A percentile compares a stretch with the other conserved stretches of the same genome.
phyloP scores from a whole-genome alignment of 2,329 filamentous ascomycete species.

The Cladosporium oxysporum region DNA sequence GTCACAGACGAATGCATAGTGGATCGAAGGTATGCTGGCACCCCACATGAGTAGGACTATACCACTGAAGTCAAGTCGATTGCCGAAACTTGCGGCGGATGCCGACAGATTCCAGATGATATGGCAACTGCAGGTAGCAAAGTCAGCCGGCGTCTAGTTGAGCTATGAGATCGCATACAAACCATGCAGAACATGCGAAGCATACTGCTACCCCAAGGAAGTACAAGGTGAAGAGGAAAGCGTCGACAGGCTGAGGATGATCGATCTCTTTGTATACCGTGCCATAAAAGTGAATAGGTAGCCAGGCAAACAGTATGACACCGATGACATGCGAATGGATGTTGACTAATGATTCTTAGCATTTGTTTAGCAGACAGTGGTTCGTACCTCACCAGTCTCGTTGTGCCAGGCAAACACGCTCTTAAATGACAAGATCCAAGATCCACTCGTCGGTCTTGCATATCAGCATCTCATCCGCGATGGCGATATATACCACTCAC shows the following conservation, averaged over 20 bases:
- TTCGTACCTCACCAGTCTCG: conserved; percentile 15
- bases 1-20: conserved; percentile 25
- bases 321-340: conserved; percentile 26
- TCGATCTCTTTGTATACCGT: conserved; percentile 12
- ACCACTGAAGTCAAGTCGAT: conserved; percentile 24
- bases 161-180: neutral
- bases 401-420: conserved; percentile 22
- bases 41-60: conserved; percentile 28
- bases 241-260: conserved; percentile 16
- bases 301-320: conserved; percentile 18
- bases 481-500: neutral
- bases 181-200: conserved; percentile 25
- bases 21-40: conserved; percentile 25
- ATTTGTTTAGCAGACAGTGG: neutral
- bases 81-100: conserved; percentile 17
- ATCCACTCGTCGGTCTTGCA: neutral
- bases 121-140: conserved; percentile 21
- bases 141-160: neutral
- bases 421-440: conserved; percentile 12
- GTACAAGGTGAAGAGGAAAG: conserved; percentile 23
- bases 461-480: neutral
- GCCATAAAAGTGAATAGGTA: conserved; percentile 24
- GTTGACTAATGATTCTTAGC: conserved; percentile 23
- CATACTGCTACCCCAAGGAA: conserved; percentile 24
- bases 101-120: conserved; percentile 22